Percentiles rank a stretch among this genome's conserved stretches.
Conservation (phyloP, 1,284 basidiomycete species). For the Irpex sp. region DNA sequence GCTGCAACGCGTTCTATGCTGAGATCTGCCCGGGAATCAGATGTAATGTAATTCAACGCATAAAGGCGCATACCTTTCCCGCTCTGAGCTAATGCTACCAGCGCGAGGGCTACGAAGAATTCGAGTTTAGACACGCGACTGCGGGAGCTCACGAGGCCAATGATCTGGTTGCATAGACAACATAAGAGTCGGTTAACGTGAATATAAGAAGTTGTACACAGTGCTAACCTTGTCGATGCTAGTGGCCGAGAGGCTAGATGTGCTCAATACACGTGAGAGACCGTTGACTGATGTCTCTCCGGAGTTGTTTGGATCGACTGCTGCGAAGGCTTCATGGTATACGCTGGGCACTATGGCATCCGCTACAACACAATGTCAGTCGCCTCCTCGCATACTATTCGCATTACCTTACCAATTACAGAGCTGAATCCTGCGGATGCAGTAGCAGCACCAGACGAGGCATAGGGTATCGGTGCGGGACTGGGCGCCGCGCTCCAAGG, state of each 20-base stretch:
- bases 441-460: slow-evolving; percentile 34
- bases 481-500: slow-evolving; percentile 83
- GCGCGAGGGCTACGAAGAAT: slow-evolving; percentile 82
- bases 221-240: slow-evolving; percentile 71
- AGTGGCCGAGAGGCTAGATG: slow-evolving; percentile 72
- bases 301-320: slow-evolving; percentile 58
- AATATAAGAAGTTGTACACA: not conserved
- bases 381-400: not conserved
- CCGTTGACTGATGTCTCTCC: slow-evolving; percentile 79
- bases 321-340: slow-evolving; percentile 69
- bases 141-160: slow-evolving; percentile 73
- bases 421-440: slow-evolving; percentile 53
- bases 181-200: not conserved
- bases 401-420: slow-evolving; percentile 53
- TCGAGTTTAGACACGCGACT: slow-evolving; percentile 78
- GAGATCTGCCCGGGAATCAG: slow-evolving; percentile 45
- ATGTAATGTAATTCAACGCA: slow-evolving; percentile 1
- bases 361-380: slow-evolving; percentile 32
- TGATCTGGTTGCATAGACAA: slow-evolving; percentile 48
- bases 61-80: slow-evolving; percentile 53
- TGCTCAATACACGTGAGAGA: slow-evolving; percentile 71
- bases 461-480: slow-evolving; percentile 48
- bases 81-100: slow-evolving; percentile 81
- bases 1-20: slow-evolving; percentile 80
- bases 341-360: slow-evolving; percentile 76